Percentiles rank a stretch among this genome's conserved stretches.
phyloP scores from a whole-genome alignment of 2,329 filamentous ascomycete genomes.

The Byssoonygena ceratinophila region DNA sequence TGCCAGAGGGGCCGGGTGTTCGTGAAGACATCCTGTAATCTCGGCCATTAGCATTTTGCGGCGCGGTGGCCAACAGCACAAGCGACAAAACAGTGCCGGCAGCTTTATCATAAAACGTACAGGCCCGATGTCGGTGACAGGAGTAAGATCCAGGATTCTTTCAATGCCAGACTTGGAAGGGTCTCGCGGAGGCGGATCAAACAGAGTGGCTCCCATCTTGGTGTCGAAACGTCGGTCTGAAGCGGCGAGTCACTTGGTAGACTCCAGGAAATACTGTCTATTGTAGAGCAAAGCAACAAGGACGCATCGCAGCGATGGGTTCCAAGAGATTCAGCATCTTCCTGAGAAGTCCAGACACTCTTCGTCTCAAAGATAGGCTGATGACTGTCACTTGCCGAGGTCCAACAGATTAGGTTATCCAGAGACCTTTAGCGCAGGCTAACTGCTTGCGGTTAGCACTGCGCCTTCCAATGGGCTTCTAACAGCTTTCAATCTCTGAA shows the following conservation, averaged over 20 bases:
- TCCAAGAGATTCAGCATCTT: not conserved
- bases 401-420: too few species aligned
- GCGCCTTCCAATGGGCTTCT: too few species aligned
- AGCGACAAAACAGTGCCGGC: not conserved
- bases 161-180: slow-evolving; percentile 69
- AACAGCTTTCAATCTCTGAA: too few species aligned
- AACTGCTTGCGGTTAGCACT: too few species aligned
- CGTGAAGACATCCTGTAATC: slow-evolving; percentile 70
- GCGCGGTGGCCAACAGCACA: not conserved
- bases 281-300: not conserved
- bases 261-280: not conserved
- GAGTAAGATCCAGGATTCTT: slow-evolving; percentile 76
- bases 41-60: not conserved
- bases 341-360: not conserved
- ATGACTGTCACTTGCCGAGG: not conserved
- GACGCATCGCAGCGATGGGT: not conserved
- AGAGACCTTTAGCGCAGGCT: too few species aligned
- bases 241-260: not conserved
- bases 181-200: slow-evolving; percentile 64
- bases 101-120: slow-evolving; percentile 38
- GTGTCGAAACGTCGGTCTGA: too few species aligned
- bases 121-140: slow-evolving; percentile 50
- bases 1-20: slow-evolving; percentile 90
- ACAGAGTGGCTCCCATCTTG: slow-evolving; percentile 45
- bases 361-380: too few species aligned